Evolutionary conservation across 768 basidiomycete genomes (phyloP).

Genomic region (Tricholoma hemisulphureum): DNA sequence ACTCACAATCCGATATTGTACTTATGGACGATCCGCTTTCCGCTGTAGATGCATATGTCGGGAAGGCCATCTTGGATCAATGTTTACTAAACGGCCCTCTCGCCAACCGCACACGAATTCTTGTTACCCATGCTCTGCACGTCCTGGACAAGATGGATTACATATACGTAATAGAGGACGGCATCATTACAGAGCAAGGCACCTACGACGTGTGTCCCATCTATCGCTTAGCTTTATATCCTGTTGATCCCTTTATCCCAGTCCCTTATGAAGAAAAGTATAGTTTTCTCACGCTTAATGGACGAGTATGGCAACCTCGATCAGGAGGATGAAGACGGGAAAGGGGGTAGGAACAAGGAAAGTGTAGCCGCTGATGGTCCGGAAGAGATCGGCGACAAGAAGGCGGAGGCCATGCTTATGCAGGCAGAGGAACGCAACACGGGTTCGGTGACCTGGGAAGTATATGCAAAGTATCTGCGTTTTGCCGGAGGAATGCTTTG

Average conservation of each 20-base stretch:
- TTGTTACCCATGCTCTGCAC: constrained; percentile 62
- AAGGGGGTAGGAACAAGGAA: constrained; percentile 9
- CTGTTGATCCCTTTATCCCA: constrained; percentile 16
- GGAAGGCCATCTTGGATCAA: constrained; percentile 60
- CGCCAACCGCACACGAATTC: constrained; percentile 51
- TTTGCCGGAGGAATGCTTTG: constrained; percentile 49
- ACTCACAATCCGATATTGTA: constrained; percentile 69
- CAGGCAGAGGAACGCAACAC: constrained; percentile 56
- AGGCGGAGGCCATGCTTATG: constrained; percentile 38
- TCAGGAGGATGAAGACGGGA: constrained; percentile 30
- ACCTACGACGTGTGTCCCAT: constrained; percentile 45
- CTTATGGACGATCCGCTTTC: constrained; percentile 81
- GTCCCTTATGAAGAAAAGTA: constrained; percentile 45
- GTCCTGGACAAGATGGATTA: constrained; percentile 60
- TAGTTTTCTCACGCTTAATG: constrained; percentile 49
- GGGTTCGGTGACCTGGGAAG: constrained; percentile 49
- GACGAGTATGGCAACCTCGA: constrained; percentile 52
- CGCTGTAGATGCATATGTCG: constrained; percentile 77
- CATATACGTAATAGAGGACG: constrained; percentile 63
- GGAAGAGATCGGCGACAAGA: constrained; percentile 22
- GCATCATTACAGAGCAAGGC: constrained; percentile 59
- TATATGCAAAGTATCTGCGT: constrained; percentile 48
- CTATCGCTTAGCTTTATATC: constrained; percentile 1
- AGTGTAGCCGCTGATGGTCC: not conserved
- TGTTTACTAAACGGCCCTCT: constrained; percentile 57